Evolutionary conservation across 208 protist species (phyloP).

Genomic region (Strigomonas culicis): DNA sequence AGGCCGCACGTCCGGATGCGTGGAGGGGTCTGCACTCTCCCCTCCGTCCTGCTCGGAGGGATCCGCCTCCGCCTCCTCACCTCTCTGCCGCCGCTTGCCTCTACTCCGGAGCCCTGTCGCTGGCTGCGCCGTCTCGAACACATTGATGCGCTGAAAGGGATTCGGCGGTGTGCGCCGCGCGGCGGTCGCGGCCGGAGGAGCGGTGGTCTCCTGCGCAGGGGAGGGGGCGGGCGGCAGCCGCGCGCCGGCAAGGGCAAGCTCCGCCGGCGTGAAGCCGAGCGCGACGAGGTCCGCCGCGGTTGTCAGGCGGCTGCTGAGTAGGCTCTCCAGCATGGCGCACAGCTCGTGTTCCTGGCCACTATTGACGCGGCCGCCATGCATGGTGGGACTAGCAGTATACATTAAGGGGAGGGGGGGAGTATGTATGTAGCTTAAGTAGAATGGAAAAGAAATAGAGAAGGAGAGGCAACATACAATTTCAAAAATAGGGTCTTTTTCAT

Average conservation of each 20-base stretch:
- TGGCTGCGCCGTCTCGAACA: too few species aligned
- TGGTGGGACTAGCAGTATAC: neutral
- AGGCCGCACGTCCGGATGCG: neutral
- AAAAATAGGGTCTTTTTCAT: constrained; percentile 5
- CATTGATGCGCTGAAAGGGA: too few species aligned
- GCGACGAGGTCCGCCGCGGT: constrained; percentile 15
- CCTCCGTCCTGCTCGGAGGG: too few species aligned
- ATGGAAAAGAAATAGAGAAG: neutral
- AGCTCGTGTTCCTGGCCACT: constrained; percentile 6
- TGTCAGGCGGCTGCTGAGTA: constrained; percentile 13
- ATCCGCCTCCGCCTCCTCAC: too few species aligned
- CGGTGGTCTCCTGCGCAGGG: too few species aligned
- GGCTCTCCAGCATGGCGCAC: constrained; percentile 12
- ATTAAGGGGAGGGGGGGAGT: neutral
- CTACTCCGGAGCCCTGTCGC: neutral
- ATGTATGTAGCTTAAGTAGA: neutral
- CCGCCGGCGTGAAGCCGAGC: constrained; percentile 17
- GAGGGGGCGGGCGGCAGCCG: too few species aligned
- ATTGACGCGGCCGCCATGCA: neutral
- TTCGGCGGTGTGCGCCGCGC: too few species aligned
- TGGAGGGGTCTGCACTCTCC: too few species aligned
- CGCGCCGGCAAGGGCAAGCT: too few species aligned
- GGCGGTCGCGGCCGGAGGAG: too few species aligned
- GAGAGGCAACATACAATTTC: neutral
- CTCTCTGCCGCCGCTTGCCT: neutral